These are phyloP conservation scores for Codiaeum variegatum DNA, from an alignment of 441 rosid species.

Conservation along the genomic window DNA sequence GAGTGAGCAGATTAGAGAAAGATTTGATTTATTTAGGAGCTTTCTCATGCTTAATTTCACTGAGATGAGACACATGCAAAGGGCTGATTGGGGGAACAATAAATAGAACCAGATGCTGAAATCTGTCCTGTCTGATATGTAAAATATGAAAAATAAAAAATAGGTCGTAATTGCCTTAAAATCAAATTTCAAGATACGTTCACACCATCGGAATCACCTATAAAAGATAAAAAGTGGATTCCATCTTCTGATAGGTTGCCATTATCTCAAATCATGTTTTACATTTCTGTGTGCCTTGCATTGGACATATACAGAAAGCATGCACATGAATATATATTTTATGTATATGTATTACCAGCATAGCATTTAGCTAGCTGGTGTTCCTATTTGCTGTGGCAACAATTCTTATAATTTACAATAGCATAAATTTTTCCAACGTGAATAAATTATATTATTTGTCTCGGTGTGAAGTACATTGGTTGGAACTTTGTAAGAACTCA, in stretches of 20 bases:
- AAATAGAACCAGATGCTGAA: slow-evolving; percentile 29
- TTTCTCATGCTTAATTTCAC: slow-evolving; percentile 12
- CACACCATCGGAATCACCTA: background rate
- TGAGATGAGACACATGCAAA: slow-evolving; percentile 8
- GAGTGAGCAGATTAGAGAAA: slow-evolving; percentile 20
- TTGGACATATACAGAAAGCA: background rate
- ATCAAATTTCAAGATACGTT: slow-evolving; percentile 13
- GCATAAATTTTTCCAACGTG: background rate
- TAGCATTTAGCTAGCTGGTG: background rate
- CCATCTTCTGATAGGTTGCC: slow-evolving; percentile 5
- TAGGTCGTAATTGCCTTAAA: background rate
- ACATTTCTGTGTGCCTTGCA: background rate
- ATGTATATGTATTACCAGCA: background rate
- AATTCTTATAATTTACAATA: background rate
- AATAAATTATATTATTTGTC: background rate
- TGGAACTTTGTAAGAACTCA: background rate
- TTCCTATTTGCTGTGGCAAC: background rate
- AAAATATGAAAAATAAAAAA: slow-evolving; percentile 9
- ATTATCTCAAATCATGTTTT: background rate
- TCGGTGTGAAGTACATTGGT: background rate
- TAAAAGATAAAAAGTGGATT: background rate
- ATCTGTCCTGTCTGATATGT: slow-evolving; percentile 20
- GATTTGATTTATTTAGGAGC: slow-evolving; percentile 22
- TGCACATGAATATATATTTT: background rate
- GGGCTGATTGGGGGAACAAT: slow-evolving; percentile 17